Evolutionary conservation across 1,284 basidiomycete species (phyloP), one percentile per base, ranked within the genome.

Genomic region (Cystobasidium pallidum): DNA sequence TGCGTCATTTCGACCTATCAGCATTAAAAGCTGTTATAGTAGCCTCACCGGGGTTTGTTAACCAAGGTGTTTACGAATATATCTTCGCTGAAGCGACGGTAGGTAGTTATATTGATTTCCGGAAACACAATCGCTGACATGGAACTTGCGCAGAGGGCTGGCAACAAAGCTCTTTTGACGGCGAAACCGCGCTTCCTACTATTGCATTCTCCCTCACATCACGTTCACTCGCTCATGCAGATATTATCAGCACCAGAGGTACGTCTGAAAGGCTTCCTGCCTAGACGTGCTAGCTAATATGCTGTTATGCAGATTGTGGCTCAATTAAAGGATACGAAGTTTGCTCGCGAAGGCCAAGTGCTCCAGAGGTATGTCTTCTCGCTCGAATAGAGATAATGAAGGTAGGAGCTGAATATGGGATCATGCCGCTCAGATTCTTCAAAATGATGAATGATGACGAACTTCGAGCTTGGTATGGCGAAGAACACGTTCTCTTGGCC

Each of bases 381-480:
- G 19, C 3, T 34, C n/a, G n/a, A n/a, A n/a, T n/a, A n/a, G n/a
- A n/a, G n/a, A n/a, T n/a, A n/a, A n/a, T n/a, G n/a, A n/a, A n/a
- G n/a, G n/a, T n/a, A n/a, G n/a, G n/a, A n/a, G n/a, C n/a, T n/a
- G n/a, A n/a, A n/a, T n/a, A n/a, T n/a, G n/a, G n/a, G 66, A 17
- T 61, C 57, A 71, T 8, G 75, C 36, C 28, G 47, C 28, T 6
- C 74, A 96, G 93, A 78, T 97, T 97, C 83, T 92, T 92, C 84
- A 97, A 97, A 82, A 98, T 95, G 91, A 86, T 99, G 13, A 91
- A 91, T 0, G 86, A 86, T 6, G 94, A 99, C 78, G 94, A 98
- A 81, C 88, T 94, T 83, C 86, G 96, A 67, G 96, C 96, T 4
- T 99, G 96, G 95, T 99, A 99, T 81, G 95, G 96, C 0, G 93